Percentiles rank a stretch among this genome's conserved stretches.
phyloP scores from a whole-genome alignment of 2,329 filamentous ascomycete species.

The Talaromyces sp. region DNA sequence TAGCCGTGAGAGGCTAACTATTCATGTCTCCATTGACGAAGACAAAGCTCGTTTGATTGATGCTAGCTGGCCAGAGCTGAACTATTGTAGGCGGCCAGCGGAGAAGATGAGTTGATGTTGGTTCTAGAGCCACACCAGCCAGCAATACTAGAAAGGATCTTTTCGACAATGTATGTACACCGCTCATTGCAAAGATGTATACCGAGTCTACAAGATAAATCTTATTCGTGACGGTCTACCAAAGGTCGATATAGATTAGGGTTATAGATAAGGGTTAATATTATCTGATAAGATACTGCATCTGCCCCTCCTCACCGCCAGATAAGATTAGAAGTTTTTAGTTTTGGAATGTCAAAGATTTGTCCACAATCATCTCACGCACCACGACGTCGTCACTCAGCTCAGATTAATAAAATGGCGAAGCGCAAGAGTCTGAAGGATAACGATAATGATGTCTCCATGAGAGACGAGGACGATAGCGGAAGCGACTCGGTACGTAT shows the following conservation, averaged over 20 bases:
- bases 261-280: neutral
- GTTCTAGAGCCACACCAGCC: neutral
- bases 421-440: constrained; percentile 51
- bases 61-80: neutral
- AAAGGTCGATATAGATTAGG: neutral
- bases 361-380: neutral
- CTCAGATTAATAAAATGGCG: constrained; percentile 39
- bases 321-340: constrained; percentile 17
- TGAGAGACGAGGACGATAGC: constrained; percentile 34
- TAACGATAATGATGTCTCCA: constrained; percentile 37
- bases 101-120: neutral
- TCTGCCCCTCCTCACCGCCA: constrained; percentile 12
- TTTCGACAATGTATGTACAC: neutral
- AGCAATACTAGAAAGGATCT: neutral
- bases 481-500: constrained; percentile 31
- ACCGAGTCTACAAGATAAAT: neutral
- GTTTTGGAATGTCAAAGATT: neutral
- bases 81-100: neutral
- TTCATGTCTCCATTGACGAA: neutral
- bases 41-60: neutral
- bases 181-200: neutral
- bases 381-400: neutral
- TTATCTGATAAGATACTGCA: neutral
- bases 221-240: too few species aligned
- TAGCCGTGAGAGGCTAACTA: neutral